Evolutionary conservation across 352 stramenopile genomes (phyloP), one percentile per base, ranked within the genome.

Genomic region (Phytopythium cucurbitacearum): DNA sequence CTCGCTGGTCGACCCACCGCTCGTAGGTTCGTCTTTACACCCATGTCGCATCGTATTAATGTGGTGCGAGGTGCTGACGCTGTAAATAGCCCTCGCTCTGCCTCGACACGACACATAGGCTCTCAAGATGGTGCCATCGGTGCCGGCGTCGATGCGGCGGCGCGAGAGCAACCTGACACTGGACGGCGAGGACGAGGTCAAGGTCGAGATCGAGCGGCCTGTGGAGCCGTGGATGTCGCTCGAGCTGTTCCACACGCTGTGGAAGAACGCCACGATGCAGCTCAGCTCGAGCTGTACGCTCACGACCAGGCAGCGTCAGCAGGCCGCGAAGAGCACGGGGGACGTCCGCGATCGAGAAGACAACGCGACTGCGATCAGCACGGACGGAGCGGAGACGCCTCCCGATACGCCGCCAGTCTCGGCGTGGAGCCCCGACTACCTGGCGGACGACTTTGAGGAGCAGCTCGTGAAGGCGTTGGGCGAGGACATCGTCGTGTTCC

Each of bases 161-260:
- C 77, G 77, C 21, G 73, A 87, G 62, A 83, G 69, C 59, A 85
- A 81, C 53, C 50, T 91, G 43, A 91, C 77, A 63, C 71, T 91
- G 40, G 73, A 87, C 39, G 60, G 69, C n/a, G 73, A 83, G n/a
- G 66, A 79, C 41, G 38, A 49, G 40, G 53, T 57, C 35, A 43
- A 38, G 10, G 54, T 85, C 2, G 48, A 66, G 36, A 59, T 77
- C 13, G 64, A 83, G 55, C 53, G 12, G 5, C 51, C 80, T 7
- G 54, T 56, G n/a, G 60, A 76, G 54, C 76, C 73, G 21, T 91
- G 76, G 77, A 88, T 91, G 77, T 64, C 73, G 5, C 57, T 58
- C 4, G 80, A 80, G 55, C 64, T 87, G 21, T 91, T 87, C 65
- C 56, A 82, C 8, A 81, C 69, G 43, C 62, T 91, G 43, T 91